Base-by-base conservation (phyloP, 2,329 filamentous ascomycete species). In the Cryphonectria japonica region DNA sequence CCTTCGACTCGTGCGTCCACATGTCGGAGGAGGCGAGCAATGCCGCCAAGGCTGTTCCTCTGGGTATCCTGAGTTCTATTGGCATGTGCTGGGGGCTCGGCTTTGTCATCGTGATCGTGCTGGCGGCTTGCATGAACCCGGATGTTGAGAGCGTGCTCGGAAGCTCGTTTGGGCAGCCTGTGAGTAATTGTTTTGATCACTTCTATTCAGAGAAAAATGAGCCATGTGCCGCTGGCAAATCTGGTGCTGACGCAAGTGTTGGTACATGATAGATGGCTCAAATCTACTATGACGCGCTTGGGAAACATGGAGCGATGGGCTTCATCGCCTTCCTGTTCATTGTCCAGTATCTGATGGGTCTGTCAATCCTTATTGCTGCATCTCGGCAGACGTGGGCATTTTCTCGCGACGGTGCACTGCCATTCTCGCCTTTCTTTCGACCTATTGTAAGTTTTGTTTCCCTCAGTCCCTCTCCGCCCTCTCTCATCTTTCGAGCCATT, bases 311-410 rank as follows among this genome's bases (percentile, higher is more conserved):
- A 6, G 86, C 88, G 0, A 77, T 91, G 8, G 88, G 83, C 0
- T 82, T 90, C 69, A 90, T 90, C 85, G 82, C 83, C 1, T 80
- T 90, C 0, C 78, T 90, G 29, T 87, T 89, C 75, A 84, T 89
- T 65, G 87, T 89, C 2, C 88, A 90, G 76, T 91, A 88, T 77
- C 81, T 90, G 32, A 90, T 90, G 84, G 87, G 88, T 0, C 78
- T 89, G 1, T 87, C 84, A 41, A 85, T 89, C 68, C 79, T 88
- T 2, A 85, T 89, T 3, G 88, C 88, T 1, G 86, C 85, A 5
- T 88, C 86, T 7, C 84, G 89, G 7, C 88, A 91, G 78, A 84
- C 83, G 41, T 91, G 88, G 88, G 88, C 88, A 0, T 91, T 91
- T 76, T 87, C 86, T 11, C 84, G 88, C 34, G 88, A 91, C 75